A percentile compares a stretch with the other conserved stretches of the same genome.
These are phyloP conservation scores for Mycena sp. DNA, from an alignment of 1,284 basidiomycete species.

Conservation along the genomic window DNA sequence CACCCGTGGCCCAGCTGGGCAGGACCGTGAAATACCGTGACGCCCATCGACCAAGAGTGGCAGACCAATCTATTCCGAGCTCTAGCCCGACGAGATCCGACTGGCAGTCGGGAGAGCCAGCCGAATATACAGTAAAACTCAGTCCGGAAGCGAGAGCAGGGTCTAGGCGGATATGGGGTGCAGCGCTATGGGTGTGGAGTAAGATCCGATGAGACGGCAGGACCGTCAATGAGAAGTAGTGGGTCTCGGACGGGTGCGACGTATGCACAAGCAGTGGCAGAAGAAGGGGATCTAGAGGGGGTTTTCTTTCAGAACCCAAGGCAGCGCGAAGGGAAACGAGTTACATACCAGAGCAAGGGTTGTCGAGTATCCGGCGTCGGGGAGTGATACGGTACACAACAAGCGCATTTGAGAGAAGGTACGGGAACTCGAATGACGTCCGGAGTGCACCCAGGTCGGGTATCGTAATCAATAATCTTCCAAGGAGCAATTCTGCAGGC, in stretches of 20 bases:
- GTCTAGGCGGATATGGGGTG: conserved; percentile 50
- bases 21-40: conserved; percentile 78
- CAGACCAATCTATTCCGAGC: conserved; percentile 71
- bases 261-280: conserved; percentile 67
- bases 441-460: conserved; percentile 43
- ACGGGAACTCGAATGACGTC: conserved; percentile 54
- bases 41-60: conserved; percentile 74
- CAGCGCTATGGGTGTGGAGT: conserved; percentile 77
- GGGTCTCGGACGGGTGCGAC: conserved; percentile 69
- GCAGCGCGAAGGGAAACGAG: neutral
- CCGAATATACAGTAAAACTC: conserved; percentile 66
- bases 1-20: conserved; percentile 75
- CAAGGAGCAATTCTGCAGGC: conserved; percentile 49
- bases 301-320: conserved; percentile 12
- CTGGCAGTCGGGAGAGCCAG: conserved; percentile 58
- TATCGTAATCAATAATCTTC: conserved; percentile 42
- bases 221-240: conserved; percentile 68
- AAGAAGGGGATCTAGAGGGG: conserved; percentile 54
- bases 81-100: conserved; percentile 51
- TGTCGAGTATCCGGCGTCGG: conserved; percentile 32
- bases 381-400: conserved; percentile 67
- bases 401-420: conserved; percentile 65
- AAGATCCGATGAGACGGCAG: conserved; percentile 52
- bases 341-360: conserved; percentile 43
- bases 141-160: conserved; percentile 60